Evolutionary conservation across 805 yeast species (phyloP).

Genomic region (Vanderwaltozyma verrucispora): DNA sequence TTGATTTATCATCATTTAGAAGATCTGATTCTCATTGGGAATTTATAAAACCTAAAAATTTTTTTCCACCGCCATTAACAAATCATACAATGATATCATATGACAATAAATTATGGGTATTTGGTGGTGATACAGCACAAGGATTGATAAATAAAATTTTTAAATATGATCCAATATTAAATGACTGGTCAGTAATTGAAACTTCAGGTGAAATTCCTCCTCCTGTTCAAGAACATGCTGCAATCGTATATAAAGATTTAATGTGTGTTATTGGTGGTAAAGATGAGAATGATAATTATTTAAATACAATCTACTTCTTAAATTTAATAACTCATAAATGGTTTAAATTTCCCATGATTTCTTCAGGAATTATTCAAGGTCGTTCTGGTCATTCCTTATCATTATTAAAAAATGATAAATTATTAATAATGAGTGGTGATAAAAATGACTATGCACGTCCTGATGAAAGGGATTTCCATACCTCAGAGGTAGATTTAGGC

Average conservation of each 20-base stretch:
- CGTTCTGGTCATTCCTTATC: constrained; percentile 90
- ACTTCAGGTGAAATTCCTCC: constrained; percentile 52
- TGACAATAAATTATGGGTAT: constrained; percentile 70
- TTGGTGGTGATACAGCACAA: constrained; percentile 83
- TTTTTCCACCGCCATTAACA: constrained; percentile 62
- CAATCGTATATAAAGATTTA: constrained; percentile 68
- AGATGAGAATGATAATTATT: constrained; percentile 56
- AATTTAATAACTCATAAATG: constrained; percentile 64
- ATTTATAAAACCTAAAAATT: constrained; percentile 42
- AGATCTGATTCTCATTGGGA: constrained; percentile 82
- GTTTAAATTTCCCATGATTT: constrained; percentile 45
- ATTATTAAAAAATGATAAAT: constrained; percentile 50
- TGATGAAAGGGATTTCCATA: constrained; percentile 40
- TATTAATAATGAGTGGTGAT: constrained; percentile 92
- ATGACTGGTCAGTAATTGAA: constrained; percentile 60
- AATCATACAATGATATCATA: constrained; percentile 83
- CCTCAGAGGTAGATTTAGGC: constrained; percentile 42
- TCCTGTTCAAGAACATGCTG: constrained; percentile 87
- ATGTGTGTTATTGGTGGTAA: constrained; percentile 89
- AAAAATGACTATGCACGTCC: constrained; percentile 51
- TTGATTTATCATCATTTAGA: constrained; percentile 79
- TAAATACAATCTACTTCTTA: constrained; percentile 57
- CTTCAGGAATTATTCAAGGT: constrained; percentile 52
- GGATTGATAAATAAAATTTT: constrained; percentile 67
- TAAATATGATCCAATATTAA: constrained; percentile 60